Conservation (phyloP, 1,139 yeast species). For the Sugiyamaella castrensis region DNA sequence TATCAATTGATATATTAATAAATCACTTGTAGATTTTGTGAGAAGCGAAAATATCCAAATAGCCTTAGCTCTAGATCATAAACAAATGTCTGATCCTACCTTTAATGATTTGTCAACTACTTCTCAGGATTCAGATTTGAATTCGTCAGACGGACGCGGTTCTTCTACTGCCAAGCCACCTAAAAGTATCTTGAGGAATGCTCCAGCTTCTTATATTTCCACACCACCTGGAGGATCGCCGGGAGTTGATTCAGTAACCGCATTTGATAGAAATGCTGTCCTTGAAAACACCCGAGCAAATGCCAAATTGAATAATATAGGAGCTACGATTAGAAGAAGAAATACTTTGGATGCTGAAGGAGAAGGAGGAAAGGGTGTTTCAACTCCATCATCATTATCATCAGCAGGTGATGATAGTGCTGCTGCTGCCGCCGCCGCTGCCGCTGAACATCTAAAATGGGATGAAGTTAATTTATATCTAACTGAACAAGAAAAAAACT, state of each 20-base stretch:
- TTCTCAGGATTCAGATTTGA: too few species aligned
- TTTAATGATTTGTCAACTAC: too few species aligned
- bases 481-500: conserved; percentile 65
- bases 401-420: conserved; percentile 5
- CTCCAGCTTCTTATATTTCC: conserved; percentile 33
- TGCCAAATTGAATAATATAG: conserved; percentile 39
- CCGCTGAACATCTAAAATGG: conserved; percentile 53
- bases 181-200: conserved; percentile 40
- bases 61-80: too few species aligned
- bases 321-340: conserved; percentile 20
- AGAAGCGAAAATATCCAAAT: too few species aligned
- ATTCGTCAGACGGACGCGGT: too few species aligned
- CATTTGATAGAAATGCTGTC: conserved; percentile 45
- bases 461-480: conserved; percentile 66
- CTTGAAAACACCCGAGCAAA: conserved; percentile 47
- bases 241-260: conserved; percentile 5
- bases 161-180: conserved; percentile 5
- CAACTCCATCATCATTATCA: neutral
- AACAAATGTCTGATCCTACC: too few species aligned
- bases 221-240: conserved; percentile 6
- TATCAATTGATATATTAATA: too few species aligned
- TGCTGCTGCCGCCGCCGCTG: neutral
- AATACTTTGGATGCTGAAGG: conserved; percentile 7
- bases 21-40: too few species aligned
- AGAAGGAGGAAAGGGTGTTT: neutral